Base-by-base conservation (phyloP, 2,329 filamentous ascomycete species). In the Calonectria pauciramosa region DNA sequence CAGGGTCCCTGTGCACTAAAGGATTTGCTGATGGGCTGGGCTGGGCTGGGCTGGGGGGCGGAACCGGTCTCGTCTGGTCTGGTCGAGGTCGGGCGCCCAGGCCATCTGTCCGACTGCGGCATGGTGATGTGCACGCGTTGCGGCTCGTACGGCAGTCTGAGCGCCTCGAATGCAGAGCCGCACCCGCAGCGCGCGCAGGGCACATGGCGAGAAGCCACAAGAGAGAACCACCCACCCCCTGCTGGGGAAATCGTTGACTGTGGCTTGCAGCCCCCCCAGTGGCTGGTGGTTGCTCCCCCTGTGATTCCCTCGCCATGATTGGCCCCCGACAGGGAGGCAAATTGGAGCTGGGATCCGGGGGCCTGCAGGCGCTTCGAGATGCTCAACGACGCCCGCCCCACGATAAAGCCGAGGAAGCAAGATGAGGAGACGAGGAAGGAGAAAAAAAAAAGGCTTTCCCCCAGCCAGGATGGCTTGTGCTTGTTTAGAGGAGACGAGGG, bases 281-380 rank as follows among this genome's bases (percentile, higher is more conserved):
- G 67, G 67, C 67, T 59, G 20, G 49, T 68, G 66, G 23, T 23
- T 28, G 7, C 4, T 63, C 56, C 56, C 23, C 56, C 34, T 63
- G 56, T 30, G 56, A 30, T 41, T 63, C 56, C 34, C 36, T 38
- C 34, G 8, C 34, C 26, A 18, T 44, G 34, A 54, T 34, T 68
- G 64, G 41, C n/a, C n/a, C 44, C 44, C 20, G 7, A 3, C 20
- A 23, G 44, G n/a, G 44, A 47, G n/a, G 44, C 47, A 16, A 32
- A 13, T 20, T 14, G 44, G 47, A 52, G 47, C 66, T 56, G 26
- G 36, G 66, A 59, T 68, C 28, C 56, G 38, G 56, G 56, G 56
- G 54, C 30, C 36, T 59, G 67, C 67, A 32, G 67, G 67, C 67
- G 67, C 67, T 69, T 69, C 67, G 51, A 69, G 67, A 69, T 68